Base-by-base conservation (phyloP, 306 rosid species). In the Senna siamea region DNA sequence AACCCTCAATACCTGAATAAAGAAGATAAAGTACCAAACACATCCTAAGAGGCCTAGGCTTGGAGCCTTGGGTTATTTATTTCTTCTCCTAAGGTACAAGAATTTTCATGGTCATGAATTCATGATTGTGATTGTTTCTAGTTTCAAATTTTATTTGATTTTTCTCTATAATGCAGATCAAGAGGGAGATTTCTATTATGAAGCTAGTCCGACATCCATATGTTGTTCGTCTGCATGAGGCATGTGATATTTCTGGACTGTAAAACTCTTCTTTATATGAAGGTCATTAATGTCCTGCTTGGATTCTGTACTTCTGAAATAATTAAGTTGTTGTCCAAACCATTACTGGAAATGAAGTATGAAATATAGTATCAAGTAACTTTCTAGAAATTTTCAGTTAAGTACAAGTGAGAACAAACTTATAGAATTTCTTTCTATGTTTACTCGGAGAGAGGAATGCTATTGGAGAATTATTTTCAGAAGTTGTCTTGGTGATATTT, bases 191-290 rank as follows among this genome's bases (percentile, higher is more conserved):
- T 80, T 85, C 90, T 35, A 87, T 90, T 54, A 93, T 93, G 98
- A 93, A 90, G 86, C 95, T 87, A 76, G 98, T 90, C 73, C 87
- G 96, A 57, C 98, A 93, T 76, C 98, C 98, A 43, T 86, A 80
- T 67, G 85, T 93, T 54, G 96, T 88, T 82, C 95, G 98, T 68
- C 83, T 93, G 43, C 82, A 88, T 2, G 97, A 93, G 97, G 98
- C 77, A 87, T 69, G 90, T 13, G 65, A 23, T 53, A 62, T 57
- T 19, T 53, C 30, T 8, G 26, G 67, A 9, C 64, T 65, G 53
- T 43, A 48, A 6, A 58, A 66, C 48, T 66, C 58, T 9, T 28
- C 41, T 69, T 77, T 40, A 50, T 23, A 38, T 59, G 46, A 59
- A 20, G 37, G 17, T 53, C 44, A 30, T 44, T 47, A 48, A 65